Evolutionary conservation across 2,329 filamentous ascomycete genomes (phyloP), one percentile per base, ranked within the genome.

Genomic region (Aspergillus spinulosporus): DNA sequence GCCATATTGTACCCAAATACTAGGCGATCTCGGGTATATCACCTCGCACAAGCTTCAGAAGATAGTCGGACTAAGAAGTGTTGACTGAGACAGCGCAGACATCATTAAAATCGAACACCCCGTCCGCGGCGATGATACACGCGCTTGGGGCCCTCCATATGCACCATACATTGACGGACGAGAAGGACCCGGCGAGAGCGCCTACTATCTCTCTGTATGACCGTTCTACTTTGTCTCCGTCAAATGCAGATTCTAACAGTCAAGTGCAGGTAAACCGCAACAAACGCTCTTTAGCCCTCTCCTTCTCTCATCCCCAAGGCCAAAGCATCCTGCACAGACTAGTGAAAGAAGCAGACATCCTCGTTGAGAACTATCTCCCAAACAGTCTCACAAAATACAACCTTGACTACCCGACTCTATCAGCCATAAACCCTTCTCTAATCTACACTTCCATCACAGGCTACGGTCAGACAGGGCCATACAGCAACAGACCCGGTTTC

Each of bases 101-200:
- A 87, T 99, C 29, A 96, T 99, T 76, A 99, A 99, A 75, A 84
- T 99, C 59, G 94, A 99, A 75, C 94, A 99, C 74, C 94, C 94
- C 3, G 85, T 85, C 3, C 84, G 90, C 55, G 94, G 90, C 36
- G 94, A 99, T 71, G 94, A 99, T 71, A 99, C 94, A 5, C 81
- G 94, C 67, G 92, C 92, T 48, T 99, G 94, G 94, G 94, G 94
- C 0, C 94, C 94, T 26, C 94, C 94, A 1, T 99, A 94, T 72
- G 94, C 94, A 6, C 79, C 84, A 49, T 95, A 96, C 72, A 83
- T 82, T 59, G 72, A 84, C 31, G 83, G 79, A 3, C 78, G 64
- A 71, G 85, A 73, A 39, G 71, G 90, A 0, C 87, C 89, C 0
- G 94, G 94, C 31, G 94, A 99, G 74, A 94, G 91, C 59, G 94